Evolutionary conservation across 768 basidiomycete genomes (phyloP).

Genomic region (Steccherinum ochraceum): DNA sequence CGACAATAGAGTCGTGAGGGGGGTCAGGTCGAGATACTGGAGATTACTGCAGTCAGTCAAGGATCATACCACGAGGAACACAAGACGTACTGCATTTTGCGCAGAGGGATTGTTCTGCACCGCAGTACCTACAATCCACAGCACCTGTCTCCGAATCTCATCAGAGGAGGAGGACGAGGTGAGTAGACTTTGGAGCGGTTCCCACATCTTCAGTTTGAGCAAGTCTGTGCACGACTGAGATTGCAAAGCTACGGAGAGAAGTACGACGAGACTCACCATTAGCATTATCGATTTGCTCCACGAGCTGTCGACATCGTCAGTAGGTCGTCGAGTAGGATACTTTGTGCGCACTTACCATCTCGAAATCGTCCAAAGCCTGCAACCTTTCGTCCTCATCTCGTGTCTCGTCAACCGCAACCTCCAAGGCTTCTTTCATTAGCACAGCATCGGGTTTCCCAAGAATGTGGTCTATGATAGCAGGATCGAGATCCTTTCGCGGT

Average conservation of each 20-base stretch:
- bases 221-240: slow-evolving; percentile 45
- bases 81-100: slow-evolving; percentile 57
- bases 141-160: slow-evolving; percentile 55
- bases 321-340: not conserved
- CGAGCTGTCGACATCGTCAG: slow-evolving; percentile 42
- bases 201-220: slow-evolving; percentile 72
- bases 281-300: slow-evolving; percentile 89
- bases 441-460: slow-evolving; percentile 79
- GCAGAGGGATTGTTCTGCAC: slow-evolving; percentile 87
- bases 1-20: slow-evolving; percentile 56
- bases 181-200: slow-evolving; percentile 61
- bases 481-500: slow-evolving; percentile 54
- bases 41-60: slow-evolving; percentile 1
- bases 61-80: not conserved
- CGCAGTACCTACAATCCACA: slow-evolving; percentile 89
- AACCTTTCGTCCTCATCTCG: slow-evolving; percentile 54
- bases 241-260: not conserved
- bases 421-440: slow-evolving; percentile 77
- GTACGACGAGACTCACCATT: slow-evolving; percentile 47
- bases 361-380: slow-evolving; percentile 73
- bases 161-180: slow-evolving; percentile 46
- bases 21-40: slow-evolving; percentile 60
- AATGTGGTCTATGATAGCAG: slow-evolving; percentile 79
- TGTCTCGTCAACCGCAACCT: slow-evolving; percentile 50
- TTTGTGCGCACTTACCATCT: slow-evolving; percentile 59